Evolutionary conservation across 2,329 filamentous ascomycete genomes (phyloP).

Genomic region (Aspergillus fumigatus): DNA sequence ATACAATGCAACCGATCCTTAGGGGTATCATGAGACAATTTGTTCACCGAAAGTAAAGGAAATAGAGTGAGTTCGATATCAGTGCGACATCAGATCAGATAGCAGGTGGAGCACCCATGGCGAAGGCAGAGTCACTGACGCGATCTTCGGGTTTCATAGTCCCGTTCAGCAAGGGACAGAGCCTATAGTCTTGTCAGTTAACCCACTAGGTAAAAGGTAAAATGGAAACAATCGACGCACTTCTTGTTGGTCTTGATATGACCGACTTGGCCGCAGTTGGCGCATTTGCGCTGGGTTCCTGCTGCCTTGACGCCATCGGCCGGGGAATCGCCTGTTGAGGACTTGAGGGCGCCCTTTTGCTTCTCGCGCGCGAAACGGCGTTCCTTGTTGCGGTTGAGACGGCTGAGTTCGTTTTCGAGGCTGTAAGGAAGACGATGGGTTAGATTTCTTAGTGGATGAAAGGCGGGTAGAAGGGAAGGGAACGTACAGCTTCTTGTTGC

Average conservation of each 20-base stretch:
- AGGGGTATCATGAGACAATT: slow-evolving; percentile 12
- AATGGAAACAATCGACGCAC: slow-evolving; percentile 45
- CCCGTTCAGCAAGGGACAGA: slow-evolving; percentile 81
- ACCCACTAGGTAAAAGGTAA: background rate
- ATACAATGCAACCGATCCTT: background rate
- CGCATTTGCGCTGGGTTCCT: slow-evolving; percentile 76
- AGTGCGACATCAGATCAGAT: slow-evolving; percentile 9
- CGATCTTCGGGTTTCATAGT: slow-evolving; percentile 60
- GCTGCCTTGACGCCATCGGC: slow-evolving; percentile 55
- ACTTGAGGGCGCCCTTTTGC: slow-evolving; percentile 62
- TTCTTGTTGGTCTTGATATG: slow-evolving; percentile 99
- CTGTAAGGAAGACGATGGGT: slow-evolving; percentile 40
- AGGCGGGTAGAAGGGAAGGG: background rate
- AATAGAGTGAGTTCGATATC: background rate
- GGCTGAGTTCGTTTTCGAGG: slow-evolving; percentile 69
- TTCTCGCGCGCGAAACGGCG: slow-evolving; percentile 86
- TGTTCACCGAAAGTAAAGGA: background rate
- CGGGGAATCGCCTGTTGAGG: slow-evolving; percentile 43
- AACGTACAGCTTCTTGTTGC: slow-evolving; percentile 54
- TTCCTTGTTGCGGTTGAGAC: slow-evolving; percentile 87
- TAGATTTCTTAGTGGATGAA: background rate
- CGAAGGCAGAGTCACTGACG: slow-evolving; percentile 44
- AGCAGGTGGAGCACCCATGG: slow-evolving; percentile 41
- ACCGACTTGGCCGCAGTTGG: slow-evolving; percentile 92
- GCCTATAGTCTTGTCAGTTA: slow-evolving; percentile 44